These are phyloP conservation scores for Carex littledalei DNA, from an alignment of 176 grass and related monocot genomes.

Conservation along the genomic window DNA sequence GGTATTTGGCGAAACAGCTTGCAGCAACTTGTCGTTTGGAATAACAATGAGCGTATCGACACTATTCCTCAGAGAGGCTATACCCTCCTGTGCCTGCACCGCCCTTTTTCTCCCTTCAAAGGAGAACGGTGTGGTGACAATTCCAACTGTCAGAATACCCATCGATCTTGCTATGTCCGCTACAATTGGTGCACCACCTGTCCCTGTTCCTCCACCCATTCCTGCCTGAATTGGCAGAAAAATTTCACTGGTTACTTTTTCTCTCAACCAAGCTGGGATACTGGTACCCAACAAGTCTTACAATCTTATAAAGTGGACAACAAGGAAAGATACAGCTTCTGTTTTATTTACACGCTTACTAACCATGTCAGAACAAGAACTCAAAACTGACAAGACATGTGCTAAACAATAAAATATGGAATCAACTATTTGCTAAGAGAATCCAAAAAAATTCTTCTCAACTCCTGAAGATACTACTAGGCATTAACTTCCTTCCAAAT, in stretches of 20 bases:
- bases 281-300: background rate
- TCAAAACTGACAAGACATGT: background rate
- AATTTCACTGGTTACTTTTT: background rate
- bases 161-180: constrained; percentile 71
- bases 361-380: background rate
- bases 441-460: background rate
- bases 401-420: background rate
- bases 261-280: background rate
- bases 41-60: constrained; percentile 90
- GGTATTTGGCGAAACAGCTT: constrained; percentile 83
- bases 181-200: constrained; percentile 77
- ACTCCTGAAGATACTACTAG: background rate
- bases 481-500: background rate
- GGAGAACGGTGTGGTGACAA: constrained; percentile 80
- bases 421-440: background rate
- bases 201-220: constrained; percentile 91
- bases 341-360: background rate
- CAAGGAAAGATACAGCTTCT: background rate
- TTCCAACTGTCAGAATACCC: constrained; percentile 81
- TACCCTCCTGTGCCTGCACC: constrained; percentile 88
- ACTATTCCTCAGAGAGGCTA: constrained; percentile 67
- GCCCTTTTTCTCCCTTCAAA: constrained; percentile 75
- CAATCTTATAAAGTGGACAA: background rate
- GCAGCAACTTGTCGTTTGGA: constrained; percentile 82
- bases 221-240: constrained; percentile 53